Evolutionary conservation across 768 basidiomycete genomes (phyloP), one percentile per base, ranked within the genome.

Genomic region (Gloeopeniophorella convolvens): DNA sequence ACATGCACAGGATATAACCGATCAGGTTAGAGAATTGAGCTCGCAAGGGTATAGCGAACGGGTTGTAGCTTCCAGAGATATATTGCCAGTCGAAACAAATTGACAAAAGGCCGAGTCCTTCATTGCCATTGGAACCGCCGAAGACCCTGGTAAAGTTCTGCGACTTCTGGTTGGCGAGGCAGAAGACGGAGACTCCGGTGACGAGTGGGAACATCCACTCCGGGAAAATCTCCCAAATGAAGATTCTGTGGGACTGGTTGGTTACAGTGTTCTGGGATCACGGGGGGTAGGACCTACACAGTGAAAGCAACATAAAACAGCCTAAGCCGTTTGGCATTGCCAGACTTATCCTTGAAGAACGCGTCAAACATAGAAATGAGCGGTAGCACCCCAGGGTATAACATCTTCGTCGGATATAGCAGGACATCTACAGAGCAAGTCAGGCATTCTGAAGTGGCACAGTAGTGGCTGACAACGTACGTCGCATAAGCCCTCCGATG

Each of bases 1-100:
- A 78, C 76, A 75, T 72, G 72, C 74, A 80, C 10, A 80, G 59
- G 23, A 73, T 61, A 10, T 71, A 70, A 2, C 77, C 81, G 21
- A 71, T 61, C 44, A 77, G 73, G 16, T 70, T 60, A 1, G 76
- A 78, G 21, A 75, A 50, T 49, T 65, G 77, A 5, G 77, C 75
- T 7, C 73, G 70, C 11, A 82, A 60, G 3, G 78, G 78, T 28
- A 77, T 76, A 3, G 71, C 63, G 62, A 79, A 63, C 4, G 78
- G 77, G 47, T 76, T 78, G 31, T 58, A 31, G 20, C 63, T 66
- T 7, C 62, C 44, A 33, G 53, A 58, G n/a, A 54, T 58, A 48
- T 63, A 61, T 51, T 59, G 52, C 47, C 47, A 64, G 47, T 62
- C 55, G 21, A 62, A 58, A 39, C 59, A 56, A 45, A 62, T 27